phyloP scores from a whole-genome alignment of 1,284 basidiomycete species.

The Schizopora paradoxa region DNA sequence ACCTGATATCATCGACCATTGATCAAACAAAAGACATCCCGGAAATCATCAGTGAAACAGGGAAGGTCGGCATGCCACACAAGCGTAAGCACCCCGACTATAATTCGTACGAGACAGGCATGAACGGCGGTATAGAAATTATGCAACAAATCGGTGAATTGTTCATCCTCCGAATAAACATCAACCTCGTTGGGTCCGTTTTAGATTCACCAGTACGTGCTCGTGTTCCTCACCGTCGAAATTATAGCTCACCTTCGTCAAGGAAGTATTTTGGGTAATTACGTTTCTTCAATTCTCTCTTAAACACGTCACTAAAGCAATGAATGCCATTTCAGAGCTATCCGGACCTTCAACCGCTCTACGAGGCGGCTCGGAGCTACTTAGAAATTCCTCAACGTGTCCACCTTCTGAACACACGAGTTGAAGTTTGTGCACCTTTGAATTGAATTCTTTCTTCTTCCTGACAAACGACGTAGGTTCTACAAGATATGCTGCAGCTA shows the following conservation, averaged over 20 bases:
- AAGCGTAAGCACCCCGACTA: conserved; percentile 42
- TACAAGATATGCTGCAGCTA: conserved; percentile 96
- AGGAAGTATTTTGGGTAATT: conserved; percentile 94
- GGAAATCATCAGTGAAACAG: conserved; percentile 88
- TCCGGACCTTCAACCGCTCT: conserved; percentile 92
- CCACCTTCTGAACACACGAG: conserved; percentile 88
- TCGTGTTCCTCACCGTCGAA: conserved; percentile 6
- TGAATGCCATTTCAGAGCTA: conserved; percentile 49
- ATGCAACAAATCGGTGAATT: conserved; percentile 97
- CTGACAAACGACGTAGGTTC: conserved; percentile 46
- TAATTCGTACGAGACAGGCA: conserved; percentile 5
- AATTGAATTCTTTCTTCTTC: background rate
- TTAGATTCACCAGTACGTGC: conserved; percentile 83
- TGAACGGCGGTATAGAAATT: conserved; percentile 68
- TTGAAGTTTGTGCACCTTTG: conserved; percentile 55
- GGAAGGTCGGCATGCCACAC: conserved; percentile 87
- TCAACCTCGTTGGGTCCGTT: conserved; percentile 93
- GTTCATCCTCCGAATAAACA: conserved; percentile 91
- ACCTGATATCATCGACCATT: conserved; percentile 88
- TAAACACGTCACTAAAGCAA: conserved; percentile 9
- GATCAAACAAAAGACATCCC: conserved; percentile 97
- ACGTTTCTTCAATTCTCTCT: too few relatives aligned
- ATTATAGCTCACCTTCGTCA: conserved; percentile 7
- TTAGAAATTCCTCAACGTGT: conserved; percentile 94
- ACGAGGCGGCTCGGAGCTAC: conserved; percentile 89